These are phyloP conservation scores for Melampsora larici-populina DNA, from an alignment of 1,284 basidiomycete genomes.

Conservation along the genomic window DNA sequence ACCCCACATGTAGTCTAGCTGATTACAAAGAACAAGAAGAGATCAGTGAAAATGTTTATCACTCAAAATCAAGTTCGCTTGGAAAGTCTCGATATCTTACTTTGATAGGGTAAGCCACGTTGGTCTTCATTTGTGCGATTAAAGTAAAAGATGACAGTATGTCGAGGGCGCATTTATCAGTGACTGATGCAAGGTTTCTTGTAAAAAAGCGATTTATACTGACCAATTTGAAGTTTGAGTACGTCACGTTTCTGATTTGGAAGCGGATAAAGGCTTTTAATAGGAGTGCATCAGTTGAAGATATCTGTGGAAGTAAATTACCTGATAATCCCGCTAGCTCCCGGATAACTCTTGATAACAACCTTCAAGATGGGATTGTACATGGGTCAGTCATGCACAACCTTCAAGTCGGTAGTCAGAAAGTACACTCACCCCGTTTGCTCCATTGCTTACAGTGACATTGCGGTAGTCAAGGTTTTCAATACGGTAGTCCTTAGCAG, in stretches of 20 bases:
- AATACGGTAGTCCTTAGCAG: slow-evolving; percentile 8
- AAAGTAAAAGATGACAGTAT: too few species aligned
- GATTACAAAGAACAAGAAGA: background rate
- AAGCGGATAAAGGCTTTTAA: background rate
- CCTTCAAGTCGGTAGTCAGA: background rate
- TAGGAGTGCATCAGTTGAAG: background rate
- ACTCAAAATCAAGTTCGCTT: background rate
- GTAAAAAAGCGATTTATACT: background rate
- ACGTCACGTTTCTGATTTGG: slow-evolving; percentile 22
- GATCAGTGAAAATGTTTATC: background rate
- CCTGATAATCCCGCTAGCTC: slow-evolving; percentile 19
- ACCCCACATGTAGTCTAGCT: slow-evolving; percentile 34
- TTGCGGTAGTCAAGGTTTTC: slow-evolving; percentile 19
- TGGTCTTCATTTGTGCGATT: background rate
- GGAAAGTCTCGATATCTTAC: background rate
- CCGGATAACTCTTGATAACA: slow-evolving; percentile 12
- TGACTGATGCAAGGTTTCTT: too few species aligned
- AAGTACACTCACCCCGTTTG: slow-evolving; percentile 19
- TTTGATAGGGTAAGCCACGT: slow-evolving; percentile 38
- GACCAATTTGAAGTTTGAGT: slow-evolving; percentile 15
- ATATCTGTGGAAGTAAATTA: background rate
- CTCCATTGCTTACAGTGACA: slow-evolving; percentile 22
- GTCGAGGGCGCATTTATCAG: too few species aligned
- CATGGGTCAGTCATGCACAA: too few species aligned
- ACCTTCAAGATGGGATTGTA: background rate